phyloP scores from a whole-genome alignment of 2,329 filamentous ascomycete species.

The Tothia fuscella region DNA sequence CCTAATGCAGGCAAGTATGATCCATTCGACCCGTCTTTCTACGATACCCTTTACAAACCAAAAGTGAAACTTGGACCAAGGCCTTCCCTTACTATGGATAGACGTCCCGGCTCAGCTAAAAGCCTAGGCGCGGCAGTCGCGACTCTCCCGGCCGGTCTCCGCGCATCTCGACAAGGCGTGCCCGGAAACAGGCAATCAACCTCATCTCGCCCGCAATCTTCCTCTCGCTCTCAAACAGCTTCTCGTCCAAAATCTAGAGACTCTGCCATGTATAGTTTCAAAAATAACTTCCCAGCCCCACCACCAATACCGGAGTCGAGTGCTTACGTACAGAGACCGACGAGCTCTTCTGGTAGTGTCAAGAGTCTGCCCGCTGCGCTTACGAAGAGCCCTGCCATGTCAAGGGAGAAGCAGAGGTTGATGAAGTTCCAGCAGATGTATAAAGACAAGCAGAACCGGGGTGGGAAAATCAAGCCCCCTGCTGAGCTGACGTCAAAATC shows the following conservation, averaged over 20 bases:
- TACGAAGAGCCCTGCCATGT: constrained; percentile 45
- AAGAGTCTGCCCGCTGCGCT: constrained; percentile 32
- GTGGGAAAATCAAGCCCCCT: constrained; percentile 3
- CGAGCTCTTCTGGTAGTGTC: constrained; percentile 17
- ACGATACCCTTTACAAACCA: constrained; percentile 42
- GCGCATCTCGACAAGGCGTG: constrained; percentile 6
- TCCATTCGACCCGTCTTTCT: constrained; percentile 33
- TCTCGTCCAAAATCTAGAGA: constrained; percentile 9
- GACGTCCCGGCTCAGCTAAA: constrained; percentile 12
- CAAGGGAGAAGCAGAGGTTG: constrained; percentile 78
- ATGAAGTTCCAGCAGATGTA: constrained; percentile 90
- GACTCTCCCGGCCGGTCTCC: constrained; percentile 64
- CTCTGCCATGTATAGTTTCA: constrained; percentile 16
- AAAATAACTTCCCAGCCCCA: constrained; percentile 22
- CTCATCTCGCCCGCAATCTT: background rate
- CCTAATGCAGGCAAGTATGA: constrained; percentile 31
- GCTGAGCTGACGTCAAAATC: background rate
- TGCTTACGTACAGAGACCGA: constrained; percentile 16
- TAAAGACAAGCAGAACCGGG: constrained; percentile 45
- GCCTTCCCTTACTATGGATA: constrained; percentile 56
- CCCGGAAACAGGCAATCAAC: too few species aligned
- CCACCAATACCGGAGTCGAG: constrained; percentile 25
- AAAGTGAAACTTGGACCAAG: constrained; percentile 86
- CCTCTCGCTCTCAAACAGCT: constrained; percentile 3
- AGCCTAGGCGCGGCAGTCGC: constrained; percentile 60